phyloP scores from a whole-genome alignment of 768 basidiomycete species.

The Myochromella boudieri region DNA sequence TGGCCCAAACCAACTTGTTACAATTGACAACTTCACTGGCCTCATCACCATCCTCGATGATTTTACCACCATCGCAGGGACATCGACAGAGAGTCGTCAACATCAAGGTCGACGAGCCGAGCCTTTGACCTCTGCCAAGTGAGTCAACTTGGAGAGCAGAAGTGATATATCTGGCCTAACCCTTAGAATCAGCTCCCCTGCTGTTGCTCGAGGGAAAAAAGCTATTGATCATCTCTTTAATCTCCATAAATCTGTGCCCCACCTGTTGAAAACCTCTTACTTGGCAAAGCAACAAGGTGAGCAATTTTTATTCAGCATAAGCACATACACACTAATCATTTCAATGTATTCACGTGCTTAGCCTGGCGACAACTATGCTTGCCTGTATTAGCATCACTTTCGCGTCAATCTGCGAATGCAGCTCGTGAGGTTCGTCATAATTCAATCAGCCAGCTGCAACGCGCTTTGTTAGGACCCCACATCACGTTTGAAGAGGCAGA shows the following conservation, averaged over 20 bases:
- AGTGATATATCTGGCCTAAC: background rate
- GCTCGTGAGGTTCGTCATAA: conserved; percentile 82
- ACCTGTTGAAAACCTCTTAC: conserved; percentile 52
- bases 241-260: conserved; percentile 64
- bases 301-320: background rate
- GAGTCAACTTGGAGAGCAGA: conserved; percentile 15
- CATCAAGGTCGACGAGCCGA: conserved; percentile 51
- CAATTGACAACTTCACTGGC: conserved; percentile 77
- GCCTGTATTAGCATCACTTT: conserved; percentile 70
- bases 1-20: conserved; percentile 59
- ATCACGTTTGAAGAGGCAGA: conserved; percentile 59
- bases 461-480: conserved; percentile 79
- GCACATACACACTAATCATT: background rate
- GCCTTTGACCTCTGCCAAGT: conserved; percentile 53
- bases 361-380: conserved; percentile 81
- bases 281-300: conserved; percentile 43
- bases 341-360: conserved; percentile 18
- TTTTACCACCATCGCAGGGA: conserved; percentile 76
- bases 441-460: conserved; percentile 79
- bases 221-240: conserved; percentile 80
- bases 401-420: conserved; percentile 80
- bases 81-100: conserved; percentile 56
- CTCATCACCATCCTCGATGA: conserved; percentile 83
- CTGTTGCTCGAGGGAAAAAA: conserved; percentile 76
- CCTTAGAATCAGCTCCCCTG: conserved; percentile 55